Percentiles rank a stretch among this genome's conserved stretches.
These are phyloP conservation scores for Lenwebbia sp. DNA, from an alignment of 345 rosid species.

Conservation along the genomic window DNA sequence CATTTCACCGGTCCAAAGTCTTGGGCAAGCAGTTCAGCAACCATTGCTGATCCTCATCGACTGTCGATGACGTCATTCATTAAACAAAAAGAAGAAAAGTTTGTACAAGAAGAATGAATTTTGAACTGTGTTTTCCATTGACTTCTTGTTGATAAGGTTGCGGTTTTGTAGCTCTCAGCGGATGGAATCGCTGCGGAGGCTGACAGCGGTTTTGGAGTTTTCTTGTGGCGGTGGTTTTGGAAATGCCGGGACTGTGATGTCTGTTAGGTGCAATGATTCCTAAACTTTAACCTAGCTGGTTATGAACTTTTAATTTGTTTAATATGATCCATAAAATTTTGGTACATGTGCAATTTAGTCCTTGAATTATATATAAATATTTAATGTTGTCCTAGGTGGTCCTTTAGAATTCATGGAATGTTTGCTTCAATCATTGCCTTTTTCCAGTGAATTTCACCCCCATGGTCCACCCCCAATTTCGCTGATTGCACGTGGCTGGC, in stretches of 20 bases:
- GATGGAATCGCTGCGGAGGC: not conserved
- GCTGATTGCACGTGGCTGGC: too few relatives aligned
- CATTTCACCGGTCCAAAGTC: constrained; percentile 41
- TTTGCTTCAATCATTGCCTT: too few relatives aligned
- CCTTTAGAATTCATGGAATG: too few relatives aligned
- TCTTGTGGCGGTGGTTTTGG: not conserved
- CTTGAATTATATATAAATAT: too few relatives aligned
- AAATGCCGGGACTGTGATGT: not conserved
- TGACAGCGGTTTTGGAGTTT: not conserved
- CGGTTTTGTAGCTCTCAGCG: not conserved
- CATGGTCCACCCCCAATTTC: not conserved
- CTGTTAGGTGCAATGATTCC: not conserved
- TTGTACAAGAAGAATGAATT: not conserved
- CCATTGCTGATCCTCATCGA: constrained; percentile 85
- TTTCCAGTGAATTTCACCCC: too few relatives aligned
- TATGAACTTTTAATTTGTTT: fast-evolving
- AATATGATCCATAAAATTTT: too few relatives aligned
- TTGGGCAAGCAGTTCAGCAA: constrained; percentile 66
- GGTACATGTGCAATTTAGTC: too few relatives aligned
- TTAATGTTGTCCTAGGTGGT: too few relatives aligned
- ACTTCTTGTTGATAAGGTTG: not conserved
- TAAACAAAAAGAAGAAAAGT: not conserved
- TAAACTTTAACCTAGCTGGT: too few relatives aligned
- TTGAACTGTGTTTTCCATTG: not conserved
- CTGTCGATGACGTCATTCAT: not conserved